These are phyloP conservation scores for Knoxdaviesia capensis DNA, from an alignment of 2,329 filamentous ascomycete genomes.

Conservation along the genomic window DNA sequence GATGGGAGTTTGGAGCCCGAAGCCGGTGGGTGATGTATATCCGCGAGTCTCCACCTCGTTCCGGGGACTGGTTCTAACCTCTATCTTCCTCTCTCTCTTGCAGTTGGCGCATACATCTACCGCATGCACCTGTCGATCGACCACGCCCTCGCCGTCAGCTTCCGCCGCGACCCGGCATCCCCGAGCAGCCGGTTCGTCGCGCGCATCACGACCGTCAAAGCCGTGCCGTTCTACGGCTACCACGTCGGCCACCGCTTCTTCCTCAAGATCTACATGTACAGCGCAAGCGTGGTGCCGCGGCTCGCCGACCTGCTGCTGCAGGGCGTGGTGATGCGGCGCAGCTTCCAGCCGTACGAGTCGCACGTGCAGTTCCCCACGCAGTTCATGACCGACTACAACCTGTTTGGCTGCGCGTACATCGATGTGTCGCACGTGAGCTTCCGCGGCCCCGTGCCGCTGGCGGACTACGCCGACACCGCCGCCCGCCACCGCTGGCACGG, in stretches of 20 bases:
- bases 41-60: neutral
- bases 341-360: conserved; percentile 82
- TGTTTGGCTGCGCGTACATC: conserved; percentile 85
- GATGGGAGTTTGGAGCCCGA: conserved; percentile 44
- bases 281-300: conserved; percentile 70
- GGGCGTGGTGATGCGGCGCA: conserved; percentile 65
- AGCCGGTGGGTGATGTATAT: conserved; percentile 32
- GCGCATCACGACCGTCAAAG: conserved; percentile 80
- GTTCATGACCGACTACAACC: conserved; percentile 97
- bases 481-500: conserved; percentile 59
- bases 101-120: conserved; percentile 58
- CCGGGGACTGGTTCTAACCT: no score
- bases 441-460: conserved; percentile 53
- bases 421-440: conserved; percentile 46
- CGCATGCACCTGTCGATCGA: conserved; percentile 75
- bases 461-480: conserved; percentile 35
- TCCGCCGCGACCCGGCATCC: conserved; percentile 52
- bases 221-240: conserved; percentile 88
- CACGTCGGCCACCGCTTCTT: conserved; percentile 81
- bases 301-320: conserved; percentile 73
- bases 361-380: conserved; percentile 84
- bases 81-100: conserved; percentile 1
- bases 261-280: conserved; percentile 87
- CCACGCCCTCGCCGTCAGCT: conserved; percentile 70
- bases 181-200: conserved; percentile 58